Conservation (phyloP, 805 yeast species). For the Cyberlindnera euphorbiiphila region DNA sequence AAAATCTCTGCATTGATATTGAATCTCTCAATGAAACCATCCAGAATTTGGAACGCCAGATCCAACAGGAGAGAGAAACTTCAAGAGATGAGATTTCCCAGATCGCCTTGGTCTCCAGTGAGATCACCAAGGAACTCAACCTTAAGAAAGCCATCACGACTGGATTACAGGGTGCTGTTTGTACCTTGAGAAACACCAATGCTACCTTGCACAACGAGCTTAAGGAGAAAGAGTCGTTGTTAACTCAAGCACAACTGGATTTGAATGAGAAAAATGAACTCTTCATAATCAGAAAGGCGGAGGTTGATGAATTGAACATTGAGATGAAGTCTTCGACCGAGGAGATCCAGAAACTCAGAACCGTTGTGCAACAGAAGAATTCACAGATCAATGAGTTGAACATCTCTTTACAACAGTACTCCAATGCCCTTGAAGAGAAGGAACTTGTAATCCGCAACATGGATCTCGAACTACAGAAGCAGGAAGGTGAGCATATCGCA, state of each 20-base stretch:
- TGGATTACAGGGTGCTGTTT: slow-evolving; percentile 16
- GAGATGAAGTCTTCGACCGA: slow-evolving; percentile 14
- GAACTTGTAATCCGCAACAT: slow-evolving; percentile 25
- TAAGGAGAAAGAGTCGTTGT: not conserved
- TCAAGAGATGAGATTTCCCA: not conserved
- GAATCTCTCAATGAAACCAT: slow-evolving; percentile 1
- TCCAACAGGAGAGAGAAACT: slow-evolving; percentile 1
- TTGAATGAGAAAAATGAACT: slow-evolving; percentile 20
- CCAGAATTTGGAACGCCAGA: slow-evolving; percentile 1
- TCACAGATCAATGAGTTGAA: slow-evolving; percentile 11
- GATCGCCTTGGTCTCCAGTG: not conserved
- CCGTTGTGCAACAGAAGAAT: slow-evolving; percentile 10
- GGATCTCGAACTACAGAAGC: slow-evolving; percentile 30
- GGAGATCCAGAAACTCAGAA: slow-evolving; percentile 6
- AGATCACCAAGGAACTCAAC: slow-evolving; percentile 4
- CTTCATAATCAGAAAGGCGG: slow-evolving; percentile 26
- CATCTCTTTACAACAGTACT: slow-evolving; percentile 11
- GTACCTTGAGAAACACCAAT: slow-evolving; percentile 9
- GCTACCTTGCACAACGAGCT: not conserved
- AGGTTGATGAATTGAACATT: slow-evolving; percentile 25
- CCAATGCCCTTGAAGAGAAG: slow-evolving; percentile 19
- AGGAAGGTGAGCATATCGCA: slow-evolving; percentile 34
- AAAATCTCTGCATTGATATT: slow-evolving; percentile 1
- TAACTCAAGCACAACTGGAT: not conserved
- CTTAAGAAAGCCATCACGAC: slow-evolving; percentile 11